phyloP scores from a whole-genome alignment of 2,329 filamentous ascomycete species.

The Aspergillus neoniger region DNA sequence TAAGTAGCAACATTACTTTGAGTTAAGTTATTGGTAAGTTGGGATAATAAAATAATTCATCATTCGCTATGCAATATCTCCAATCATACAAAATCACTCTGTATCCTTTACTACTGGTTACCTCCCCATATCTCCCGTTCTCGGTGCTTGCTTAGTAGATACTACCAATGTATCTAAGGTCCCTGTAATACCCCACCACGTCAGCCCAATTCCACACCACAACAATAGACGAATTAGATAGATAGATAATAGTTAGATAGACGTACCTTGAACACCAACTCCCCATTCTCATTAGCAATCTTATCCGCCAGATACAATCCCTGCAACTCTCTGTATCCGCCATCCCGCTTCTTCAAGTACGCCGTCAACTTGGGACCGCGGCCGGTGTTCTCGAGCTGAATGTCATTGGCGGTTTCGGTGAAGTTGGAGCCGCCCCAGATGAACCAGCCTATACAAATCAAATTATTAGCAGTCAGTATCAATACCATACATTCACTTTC shows the following conservation, averaged over 20 bases:
- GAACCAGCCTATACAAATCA: constrained; percentile 19
- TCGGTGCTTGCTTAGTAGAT: no score
- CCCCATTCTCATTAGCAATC: constrained; percentile 21
- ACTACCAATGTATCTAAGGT: background rate
- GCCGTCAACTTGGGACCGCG: constrained; percentile 22
- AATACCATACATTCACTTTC: no score
- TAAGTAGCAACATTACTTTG: no score
- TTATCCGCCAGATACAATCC: constrained; percentile 22
- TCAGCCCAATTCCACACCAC: background rate
- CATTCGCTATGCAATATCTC: background rate
- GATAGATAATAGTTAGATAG: no score
- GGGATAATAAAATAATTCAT: no score
- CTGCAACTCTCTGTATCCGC: constrained; percentile 19
- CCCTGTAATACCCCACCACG: background rate
- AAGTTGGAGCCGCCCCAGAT: constrained; percentile 25
- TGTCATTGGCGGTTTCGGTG: constrained; percentile 18
- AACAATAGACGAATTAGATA: no score
- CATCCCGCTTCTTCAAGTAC: constrained; percentile 15
- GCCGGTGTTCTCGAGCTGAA: constrained; percentile 16
- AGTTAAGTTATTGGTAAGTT: no score
- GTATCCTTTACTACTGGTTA: no score
- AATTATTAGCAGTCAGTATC: no score
- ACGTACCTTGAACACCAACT: constrained; percentile 17
- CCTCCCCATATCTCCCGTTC: no score
- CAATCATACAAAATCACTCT: no score